Evolutionary conservation across 2,329 filamentous ascomycete genomes (phyloP), one percentile per base, ranked within the genome.

Genomic region (Fusarium sororula): DNA sequence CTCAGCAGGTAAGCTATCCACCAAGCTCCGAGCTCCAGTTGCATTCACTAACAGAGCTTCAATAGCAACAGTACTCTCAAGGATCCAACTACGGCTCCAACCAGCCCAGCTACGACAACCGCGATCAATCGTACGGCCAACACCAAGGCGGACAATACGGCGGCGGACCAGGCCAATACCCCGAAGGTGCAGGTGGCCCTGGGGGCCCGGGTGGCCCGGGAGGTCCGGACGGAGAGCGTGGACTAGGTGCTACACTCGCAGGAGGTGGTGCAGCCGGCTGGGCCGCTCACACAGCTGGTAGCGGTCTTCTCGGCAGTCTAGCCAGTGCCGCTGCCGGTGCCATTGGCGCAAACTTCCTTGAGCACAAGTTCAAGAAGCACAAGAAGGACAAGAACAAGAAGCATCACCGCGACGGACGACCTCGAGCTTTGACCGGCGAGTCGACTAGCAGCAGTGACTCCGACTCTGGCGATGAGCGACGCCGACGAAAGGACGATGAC

Each of bases 201-300:
- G 67, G 66, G 13, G 68, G 66, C 20, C 60, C 68, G 0, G 67
- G 68, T 12, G 75, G 75, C 12, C 71, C 64, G 7, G 73, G 76
- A 45, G 76, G 79, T 7, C 75, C 66, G 7, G 75, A 80, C 26
- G 77, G 79, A 7, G 87, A 89, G 37, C 84, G 87, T 51, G 87
- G 87, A n/a, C 80, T 89, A 6, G 87, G 87, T 8, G 85, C 87
- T 7, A 84, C 86, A 13, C 73, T 89, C 22, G 67, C 86, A 5
- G 87, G 87, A 39, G 84, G 85, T 20, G 85, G 83, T 47, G 86
- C 83, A 4, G 87, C 86, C 28, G 87, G 85, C 12, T 88, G 84
- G 73, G 80, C 86, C 0, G 86, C 85, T 1, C 85, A 89, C 79
- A 84, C 87, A 68, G 80, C 86, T 26, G 87, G 87, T 14, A 86